Percentiles rank a stretch among this genome's conserved stretches.
phyloP scores from a whole-genome alignment of 257 asterid genomes.

The Solanum corneliomulleri region DNA sequence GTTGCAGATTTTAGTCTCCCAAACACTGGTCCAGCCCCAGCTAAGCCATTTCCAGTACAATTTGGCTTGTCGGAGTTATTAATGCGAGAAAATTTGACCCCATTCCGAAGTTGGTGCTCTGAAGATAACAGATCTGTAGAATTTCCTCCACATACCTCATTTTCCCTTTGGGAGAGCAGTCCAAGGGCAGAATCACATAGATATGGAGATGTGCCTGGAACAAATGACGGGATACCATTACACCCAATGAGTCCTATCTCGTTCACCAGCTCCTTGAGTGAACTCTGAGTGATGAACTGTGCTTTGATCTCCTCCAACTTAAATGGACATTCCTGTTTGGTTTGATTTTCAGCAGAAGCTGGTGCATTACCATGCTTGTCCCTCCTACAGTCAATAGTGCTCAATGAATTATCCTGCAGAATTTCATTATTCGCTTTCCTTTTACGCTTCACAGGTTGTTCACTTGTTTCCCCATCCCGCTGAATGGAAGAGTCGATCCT shows the following conservation, averaged over 20 bases:
- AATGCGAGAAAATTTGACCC: slow-evolving; percentile 7
- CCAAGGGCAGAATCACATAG: slow-evolving; percentile 35
- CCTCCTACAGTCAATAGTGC: slow-evolving; percentile 3
- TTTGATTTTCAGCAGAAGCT: slow-evolving; percentile 13
- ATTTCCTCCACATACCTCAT: slow-evolving; percentile 13
- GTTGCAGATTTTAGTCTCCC: slow-evolving; percentile 25
- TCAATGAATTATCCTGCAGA: slow-evolving; percentile 24
- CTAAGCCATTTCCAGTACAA: slow-evolving; percentile 17
- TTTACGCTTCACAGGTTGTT: slow-evolving; percentile 37
- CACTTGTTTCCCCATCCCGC: slow-evolving; percentile 25
- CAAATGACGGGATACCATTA: slow-evolving; percentile 47
- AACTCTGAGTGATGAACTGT: slow-evolving; percentile 46
- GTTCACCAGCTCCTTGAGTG: slow-evolving; percentile 59
- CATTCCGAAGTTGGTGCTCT: slow-evolving; percentile 14
- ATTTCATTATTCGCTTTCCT: slow-evolving; percentile 14
- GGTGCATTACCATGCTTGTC: slow-evolving; percentile 31
- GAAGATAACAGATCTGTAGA: slow-evolving; percentile 15
- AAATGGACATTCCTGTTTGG: slow-evolving; percentile 43
- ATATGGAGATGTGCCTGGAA: slow-evolving; percentile 25
- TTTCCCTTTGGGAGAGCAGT: slow-evolving; percentile 18
- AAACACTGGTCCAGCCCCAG: slow-evolving; percentile 17
- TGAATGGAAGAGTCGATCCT: slow-evolving; percentile 15
- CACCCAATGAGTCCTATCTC: slow-evolving; percentile 55
- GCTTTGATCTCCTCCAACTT: slow-evolving; percentile 66
- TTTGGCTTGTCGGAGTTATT: slow-evolving; percentile 8